Conservation (phyloP, 2,329 filamentous ascomycete genomes). For the Grosmannia serpens region DNA sequence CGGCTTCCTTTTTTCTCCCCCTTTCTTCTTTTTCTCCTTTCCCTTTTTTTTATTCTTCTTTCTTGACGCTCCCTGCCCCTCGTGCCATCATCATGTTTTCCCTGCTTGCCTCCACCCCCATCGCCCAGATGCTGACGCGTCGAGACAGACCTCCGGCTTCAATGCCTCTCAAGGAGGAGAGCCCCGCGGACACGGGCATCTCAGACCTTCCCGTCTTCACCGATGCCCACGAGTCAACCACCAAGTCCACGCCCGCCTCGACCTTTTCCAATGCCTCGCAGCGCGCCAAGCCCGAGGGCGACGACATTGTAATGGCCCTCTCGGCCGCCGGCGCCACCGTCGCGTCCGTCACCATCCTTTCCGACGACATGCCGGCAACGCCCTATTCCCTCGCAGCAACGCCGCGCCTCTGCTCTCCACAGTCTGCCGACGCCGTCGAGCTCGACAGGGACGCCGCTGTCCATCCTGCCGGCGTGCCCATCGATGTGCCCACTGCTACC, state of each 20-base stretch:
- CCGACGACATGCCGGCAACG: constrained; percentile 2
- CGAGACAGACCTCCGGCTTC: constrained; percentile 4
- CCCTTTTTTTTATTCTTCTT: neutral
- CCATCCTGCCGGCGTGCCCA: neutral
- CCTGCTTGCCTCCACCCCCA: neutral
- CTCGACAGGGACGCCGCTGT: neutral
- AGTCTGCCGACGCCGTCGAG: neutral
- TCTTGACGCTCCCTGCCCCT: neutral
- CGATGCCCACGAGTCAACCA: constrained; percentile 3
- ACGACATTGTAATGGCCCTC: neutral
- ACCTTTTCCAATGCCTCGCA: constrained; percentile 6
- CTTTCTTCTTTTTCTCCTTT: neutral
- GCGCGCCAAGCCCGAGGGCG: constrained; percentile 3
- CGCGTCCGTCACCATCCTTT: constrained; percentile 1
- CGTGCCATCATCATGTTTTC: neutral
- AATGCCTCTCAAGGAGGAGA: constrained; percentile 11
- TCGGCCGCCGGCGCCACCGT: constrained; percentile 5
- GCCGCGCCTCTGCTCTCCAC: neutral
- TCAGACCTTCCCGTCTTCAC: constrained; percentile 8
- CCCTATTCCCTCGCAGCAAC: neutral
- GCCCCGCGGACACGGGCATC: constrained; percentile 7
- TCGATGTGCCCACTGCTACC: neutral
- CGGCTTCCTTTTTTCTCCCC: neutral
- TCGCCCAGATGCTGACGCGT: constrained; percentile 9
- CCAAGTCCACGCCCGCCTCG: constrained; percentile 6